These are phyloP conservation scores for Panicum virgatum DNA, from an alignment of 202 grass and related monocot genomes.

Conservation along the genomic window DNA sequence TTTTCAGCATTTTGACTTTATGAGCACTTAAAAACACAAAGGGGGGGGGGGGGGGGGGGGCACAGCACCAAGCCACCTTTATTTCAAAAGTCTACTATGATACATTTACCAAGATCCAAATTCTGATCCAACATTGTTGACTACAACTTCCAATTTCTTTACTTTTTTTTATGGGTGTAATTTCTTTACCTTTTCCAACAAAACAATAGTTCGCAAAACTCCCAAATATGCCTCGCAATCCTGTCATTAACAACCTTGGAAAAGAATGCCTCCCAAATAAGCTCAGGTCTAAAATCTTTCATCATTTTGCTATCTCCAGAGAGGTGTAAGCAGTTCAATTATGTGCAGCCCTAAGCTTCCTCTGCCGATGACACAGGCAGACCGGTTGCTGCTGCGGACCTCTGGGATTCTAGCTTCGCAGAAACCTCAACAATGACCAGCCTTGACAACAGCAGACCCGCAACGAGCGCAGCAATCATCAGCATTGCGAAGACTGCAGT, in stretches of 20 bases:
- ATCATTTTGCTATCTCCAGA: background rate
- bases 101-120: conserved; percentile 1
- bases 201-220: background rate
- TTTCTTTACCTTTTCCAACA: too few relatives aligned
- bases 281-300: background rate
- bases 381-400: conserved; percentile 1
- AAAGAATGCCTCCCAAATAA: background rate
- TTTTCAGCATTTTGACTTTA: background rate
- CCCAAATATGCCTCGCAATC: background rate
- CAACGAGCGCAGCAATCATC: conserved; percentile 51
- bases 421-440: conserved; percentile 57
- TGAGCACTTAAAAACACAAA: background rate
- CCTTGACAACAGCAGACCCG: conserved; percentile 52
- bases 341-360: conserved; percentile 30
- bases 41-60: too few relatives aligned
- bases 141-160: too few relatives aligned
- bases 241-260: background rate
- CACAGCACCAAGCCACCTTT: background rate
- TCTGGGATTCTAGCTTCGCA: conserved; percentile 46
- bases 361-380: conserved; percentile 17
- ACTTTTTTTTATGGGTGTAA: too few relatives aligned
- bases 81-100: background rate
- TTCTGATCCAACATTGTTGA: background rate
- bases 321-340: background rate
- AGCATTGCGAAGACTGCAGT: conserved; percentile 67